Conservation (phyloP, 805 yeast species). For the Kuraishia borneana region DNA sequence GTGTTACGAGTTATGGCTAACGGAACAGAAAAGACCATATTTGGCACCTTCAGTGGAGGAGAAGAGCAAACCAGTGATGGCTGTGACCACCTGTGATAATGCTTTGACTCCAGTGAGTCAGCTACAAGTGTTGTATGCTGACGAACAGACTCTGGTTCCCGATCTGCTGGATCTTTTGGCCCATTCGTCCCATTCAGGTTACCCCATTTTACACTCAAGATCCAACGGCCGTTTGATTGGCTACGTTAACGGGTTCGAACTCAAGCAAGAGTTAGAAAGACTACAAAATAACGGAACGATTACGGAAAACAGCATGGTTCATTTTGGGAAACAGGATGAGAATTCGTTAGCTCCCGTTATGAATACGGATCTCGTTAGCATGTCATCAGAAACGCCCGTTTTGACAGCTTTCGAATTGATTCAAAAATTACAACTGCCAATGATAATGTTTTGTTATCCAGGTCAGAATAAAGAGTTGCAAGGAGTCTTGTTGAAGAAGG, state of each 20-base stretch:
- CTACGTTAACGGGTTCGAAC: constrained; percentile 26
- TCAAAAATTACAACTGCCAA: constrained; percentile 23
- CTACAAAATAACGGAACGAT: constrained; percentile 7
- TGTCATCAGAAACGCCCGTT: constrained; percentile 19
- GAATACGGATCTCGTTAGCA: constrained; percentile 10
- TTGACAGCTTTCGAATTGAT: constrained; percentile 25
- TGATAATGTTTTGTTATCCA: constrained; percentile 18
- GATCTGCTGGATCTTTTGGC: constrained; percentile 17
- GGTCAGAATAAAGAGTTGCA: constrained; percentile 14
- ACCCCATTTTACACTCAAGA: constrained; percentile 30
- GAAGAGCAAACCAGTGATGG: constrained; percentile 20
- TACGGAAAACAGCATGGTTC: constrained; percentile 2
- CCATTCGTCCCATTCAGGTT: constrained; percentile 20
- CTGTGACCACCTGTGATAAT: constrained; percentile 21
- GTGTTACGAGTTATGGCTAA: constrained; percentile 53
- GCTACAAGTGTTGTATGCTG: constrained; percentile 19
- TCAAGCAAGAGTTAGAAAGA: constrained; percentile 16
- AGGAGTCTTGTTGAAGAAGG: constrained; percentile 25
- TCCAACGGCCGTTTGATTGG: constrained; percentile 26
- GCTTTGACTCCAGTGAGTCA: constrained; percentile 22
- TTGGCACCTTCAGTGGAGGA: constrained; percentile 27
- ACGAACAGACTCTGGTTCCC: constrained; percentile 13
- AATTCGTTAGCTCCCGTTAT: constrained; percentile 7
- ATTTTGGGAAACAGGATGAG: constrained; percentile 5
- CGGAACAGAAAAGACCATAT: constrained; percentile 27